Evolutionary conservation across 495 filamentous ascomycete species (phyloP).

Genomic region (Letharia columbiana): DNA sequence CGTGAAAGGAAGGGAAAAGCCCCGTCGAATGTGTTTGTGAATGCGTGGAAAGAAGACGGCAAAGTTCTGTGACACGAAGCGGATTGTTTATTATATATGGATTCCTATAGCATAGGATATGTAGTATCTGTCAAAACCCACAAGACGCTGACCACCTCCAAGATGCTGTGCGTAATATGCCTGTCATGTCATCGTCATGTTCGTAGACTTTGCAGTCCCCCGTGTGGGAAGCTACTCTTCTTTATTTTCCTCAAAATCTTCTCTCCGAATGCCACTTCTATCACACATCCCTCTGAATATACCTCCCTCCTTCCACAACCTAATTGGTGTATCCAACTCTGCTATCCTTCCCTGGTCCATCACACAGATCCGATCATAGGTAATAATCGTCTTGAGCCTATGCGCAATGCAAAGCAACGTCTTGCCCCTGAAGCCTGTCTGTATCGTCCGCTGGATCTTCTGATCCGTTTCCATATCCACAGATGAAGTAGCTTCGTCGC

Average conservation of each 20-base stretch:
- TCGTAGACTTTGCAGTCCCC: not conserved
- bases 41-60: too few species aligned
- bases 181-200: not conserved
- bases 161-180: not conserved
- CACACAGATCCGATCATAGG: conserved; percentile 92
- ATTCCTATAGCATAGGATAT: not conserved
- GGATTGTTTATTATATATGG: too few species aligned
- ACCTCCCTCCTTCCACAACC: conserved; percentile 60
- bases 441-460: conserved; percentile 89
- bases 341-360: conserved; percentile 85
- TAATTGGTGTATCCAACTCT: conserved; percentile 69
- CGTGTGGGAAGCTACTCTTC: not conserved
- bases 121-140: not conserved
- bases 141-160: not conserved
- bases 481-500: conserved; percentile 86
- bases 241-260: conserved; percentile 51
- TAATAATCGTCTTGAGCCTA: conserved; percentile 78
- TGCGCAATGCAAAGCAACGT: conserved; percentile 96
- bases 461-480: conserved; percentile 96
- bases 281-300: conserved; percentile 94
- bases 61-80: too few species aligned
- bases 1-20: too few species aligned
- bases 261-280: conserved; percentile 66
- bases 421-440: conserved; percentile 75
- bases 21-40: too few species aligned